Percentiles rank a stretch among this genome's conserved stretches.
Conservation (phyloP, 108 stramenopile species). For the Tribonema minus region DNA sequence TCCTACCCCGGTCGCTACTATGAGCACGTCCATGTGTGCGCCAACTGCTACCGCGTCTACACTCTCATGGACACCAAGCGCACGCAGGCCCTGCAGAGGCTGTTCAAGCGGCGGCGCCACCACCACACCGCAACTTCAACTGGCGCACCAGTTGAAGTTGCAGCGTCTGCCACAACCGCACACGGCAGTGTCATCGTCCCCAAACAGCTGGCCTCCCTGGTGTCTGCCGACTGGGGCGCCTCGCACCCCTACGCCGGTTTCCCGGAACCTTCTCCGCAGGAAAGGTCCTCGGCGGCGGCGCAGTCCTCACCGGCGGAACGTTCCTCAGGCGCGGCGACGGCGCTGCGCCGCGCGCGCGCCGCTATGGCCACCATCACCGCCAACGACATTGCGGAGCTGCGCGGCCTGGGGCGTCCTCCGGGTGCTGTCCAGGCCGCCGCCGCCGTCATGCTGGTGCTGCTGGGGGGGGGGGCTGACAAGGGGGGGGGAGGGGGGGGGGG, state of each 20-base stretch:
- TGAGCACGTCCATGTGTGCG: slow-evolving; percentile 26
- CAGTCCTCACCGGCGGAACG: too few species aligned
- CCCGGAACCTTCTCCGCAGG: not conserved
- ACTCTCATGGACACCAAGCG: slow-evolving; percentile 35
- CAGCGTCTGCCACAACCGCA: not conserved
- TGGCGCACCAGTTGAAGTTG: not conserved
- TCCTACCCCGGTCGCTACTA: slow-evolving; percentile 44
- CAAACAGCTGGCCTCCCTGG: not conserved
- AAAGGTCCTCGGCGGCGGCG: too few species aligned
- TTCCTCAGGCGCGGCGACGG: not conserved
- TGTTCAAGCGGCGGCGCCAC: not conserved
- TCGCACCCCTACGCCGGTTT: not conserved
- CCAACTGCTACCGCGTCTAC: slow-evolving; percentile 48
- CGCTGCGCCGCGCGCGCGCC: not conserved
- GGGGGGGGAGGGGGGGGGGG: too few species aligned
- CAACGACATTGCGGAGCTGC: slow-evolving; percentile 28
- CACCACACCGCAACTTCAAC: not conserved
- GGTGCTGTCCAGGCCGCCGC: not conserved
- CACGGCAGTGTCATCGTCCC: not conserved
- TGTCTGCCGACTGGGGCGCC: not conserved
- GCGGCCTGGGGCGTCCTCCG: slow-evolving; percentile 7
- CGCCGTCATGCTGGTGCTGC: not conserved
- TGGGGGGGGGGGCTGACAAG: not conserved
- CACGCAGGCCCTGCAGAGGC: slow-evolving; percentile 6
- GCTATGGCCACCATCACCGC: slow-evolving; percentile 12